Base-by-base conservation (phyloP, 2,329 filamentous ascomycete genomes). In the Cytospora paraplurivora region DNA sequence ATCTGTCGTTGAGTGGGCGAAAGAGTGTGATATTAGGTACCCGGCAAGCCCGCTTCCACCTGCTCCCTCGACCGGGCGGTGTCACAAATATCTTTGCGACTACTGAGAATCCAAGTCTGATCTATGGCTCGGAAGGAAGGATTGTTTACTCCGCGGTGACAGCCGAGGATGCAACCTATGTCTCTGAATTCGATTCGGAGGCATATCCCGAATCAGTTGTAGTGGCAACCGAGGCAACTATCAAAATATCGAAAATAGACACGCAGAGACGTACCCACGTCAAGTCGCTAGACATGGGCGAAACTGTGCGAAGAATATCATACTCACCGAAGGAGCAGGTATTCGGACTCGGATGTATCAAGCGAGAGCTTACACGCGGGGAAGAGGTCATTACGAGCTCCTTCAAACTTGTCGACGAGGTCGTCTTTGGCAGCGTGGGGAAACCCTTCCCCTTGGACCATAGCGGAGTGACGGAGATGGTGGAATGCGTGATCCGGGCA, bases 111-210 rank as follows among this genome's bases (percentile, higher is more conserved):
- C 91, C 95, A 0, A 97, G 92, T 67, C 77, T 99, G 61, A 97
- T 99, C 56, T 97, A 99, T 72, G 91, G 90, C 10, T 88, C 88
- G 0, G 93, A 97, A 72, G 92, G 91, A 0, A 85, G 93, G 27
- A 89, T 97, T 49, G 87, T 97, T 0, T 99, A 96, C 77, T 97
- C 93, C 5, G 93, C 95, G 1, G 92, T 97, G 1, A 97, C 94
- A 13, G 92, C 93, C 3, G 91, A 97, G 66, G 89, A 93, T 67
- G 91, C 92, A 1, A 88, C 88, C 1, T 89, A 86, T 55, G 88
- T 98, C 7, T 95, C 91, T 66, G 84, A 90, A 0, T 96, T 99
- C 72, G 85, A 97, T 73, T 83, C 89, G 0, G 86, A 89, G 69
- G 90, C 90, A 1, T 99, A 91, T 71, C 92, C 93, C 0, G 84